Base-by-base conservation (phyloP, 2,329 filamentous ascomycete genomes). In the Aspergillus niger region DNA sequence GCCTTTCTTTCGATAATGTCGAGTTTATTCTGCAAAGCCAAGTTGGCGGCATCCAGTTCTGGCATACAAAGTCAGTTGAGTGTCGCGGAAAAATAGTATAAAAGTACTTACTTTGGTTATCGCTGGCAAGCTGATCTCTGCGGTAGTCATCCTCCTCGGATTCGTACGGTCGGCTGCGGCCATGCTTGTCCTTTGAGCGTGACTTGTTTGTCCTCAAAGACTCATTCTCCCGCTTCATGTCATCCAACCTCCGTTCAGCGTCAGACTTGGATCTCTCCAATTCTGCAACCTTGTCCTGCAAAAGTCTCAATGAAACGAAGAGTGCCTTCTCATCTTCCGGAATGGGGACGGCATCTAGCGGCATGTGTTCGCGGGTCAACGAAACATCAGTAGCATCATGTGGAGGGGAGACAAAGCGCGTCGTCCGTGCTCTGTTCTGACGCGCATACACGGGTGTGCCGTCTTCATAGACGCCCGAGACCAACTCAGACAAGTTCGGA, bases 261-360 rank as follows among this genome's bases (percentile, higher is more conserved):
- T 84, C 80, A 6, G 79, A 80, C 58, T 85, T 85, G 63, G 84
- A 82, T 55, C 77, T 74, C 67, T 89, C 85, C 50, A 88, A 76
- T 53, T 83, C 78, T 0, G 80, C 76, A 43, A 87, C 80, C 67
- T 84, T 85, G 44, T 86, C 84, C 64, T 86, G 81, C 10, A 88
- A 73, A 17, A 85, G 74, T 55, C 86, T 81, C 15, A 89, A 75
- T 10, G 85, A 85, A n/a, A 84, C 79, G 67, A 86, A 86, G 51
- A 89, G 81, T 2, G 82, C 83, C 70, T 88, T 86, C 64, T 89
- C 86, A 52, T 89, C 85, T 11, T 83, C 80, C 0, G 86, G 86
- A 49, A 88, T 79, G 0, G 84, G 80, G 10, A 87, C 77, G 11
- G 81, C 79, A 39, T 86, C 80, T 20, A 88, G 73, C 0, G 80